phyloP scores from a whole-genome alignment of 176 grass and related monocot species.

The Poa annua region DNA sequence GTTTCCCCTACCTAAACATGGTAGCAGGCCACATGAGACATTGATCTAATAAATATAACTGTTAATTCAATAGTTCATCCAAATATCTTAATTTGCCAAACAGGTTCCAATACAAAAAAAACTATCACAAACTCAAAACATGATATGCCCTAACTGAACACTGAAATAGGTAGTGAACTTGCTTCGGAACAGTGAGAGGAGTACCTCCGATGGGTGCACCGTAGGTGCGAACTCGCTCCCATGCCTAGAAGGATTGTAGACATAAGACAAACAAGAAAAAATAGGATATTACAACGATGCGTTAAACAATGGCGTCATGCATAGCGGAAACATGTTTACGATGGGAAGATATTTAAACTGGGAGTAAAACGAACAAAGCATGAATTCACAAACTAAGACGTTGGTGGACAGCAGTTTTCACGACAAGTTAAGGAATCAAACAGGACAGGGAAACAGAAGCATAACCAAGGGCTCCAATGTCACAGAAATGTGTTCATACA shows the following conservation, averaged over 20 bases:
- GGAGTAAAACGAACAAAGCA: not conserved
- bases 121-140: not conserved
- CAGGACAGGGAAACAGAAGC: no score
- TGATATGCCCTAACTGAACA: not conserved
- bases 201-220: not conserved
- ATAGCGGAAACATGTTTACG: not conserved
- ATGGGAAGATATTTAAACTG: not conserved
- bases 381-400: no score
- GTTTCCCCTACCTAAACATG: no score
- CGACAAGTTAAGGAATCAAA: no score
- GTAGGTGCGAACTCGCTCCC: conserved; percentile 77
- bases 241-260: conserved; percentile 45
- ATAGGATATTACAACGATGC: no score
- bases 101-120: not conserved
- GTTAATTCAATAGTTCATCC: no score
- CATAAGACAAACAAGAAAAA: no score
- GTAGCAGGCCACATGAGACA: not conserved
- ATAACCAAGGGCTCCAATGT: no score
- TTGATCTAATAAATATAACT: not conserved
- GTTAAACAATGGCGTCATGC: not conserved
- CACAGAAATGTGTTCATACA: no score
- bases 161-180: not conserved
- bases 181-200: not conserved
- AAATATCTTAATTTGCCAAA: no score
- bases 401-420: no score